Evolutionary conservation across 768 basidiomycete genomes (phyloP).

Genomic region (Russula earlei): DNA sequence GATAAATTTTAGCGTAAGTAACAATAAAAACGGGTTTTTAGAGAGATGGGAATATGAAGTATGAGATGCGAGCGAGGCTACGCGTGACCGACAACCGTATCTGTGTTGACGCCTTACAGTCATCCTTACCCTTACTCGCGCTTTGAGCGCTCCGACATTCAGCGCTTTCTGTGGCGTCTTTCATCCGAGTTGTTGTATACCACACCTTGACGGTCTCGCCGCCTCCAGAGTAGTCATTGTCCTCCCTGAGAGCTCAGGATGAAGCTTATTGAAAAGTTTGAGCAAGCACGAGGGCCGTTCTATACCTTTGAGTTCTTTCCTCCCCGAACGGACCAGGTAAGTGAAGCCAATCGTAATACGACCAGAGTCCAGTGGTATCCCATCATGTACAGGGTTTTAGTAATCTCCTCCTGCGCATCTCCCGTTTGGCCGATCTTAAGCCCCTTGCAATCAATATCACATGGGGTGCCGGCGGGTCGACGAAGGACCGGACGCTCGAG

Average conservation of each 20-base stretch:
- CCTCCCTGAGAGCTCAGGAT: conserved; percentile 28
- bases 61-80: neutral
- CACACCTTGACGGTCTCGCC: no score
- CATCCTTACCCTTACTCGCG: neutral
- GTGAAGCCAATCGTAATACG: conserved; percentile 9
- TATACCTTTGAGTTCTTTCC: conserved; percentile 98
- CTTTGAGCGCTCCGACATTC: neutral
- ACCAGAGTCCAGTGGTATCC: conserved; percentile 6
- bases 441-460: conserved; percentile 88
- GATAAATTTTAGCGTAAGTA: neutral
- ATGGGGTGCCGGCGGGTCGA: conserved; percentile 96
- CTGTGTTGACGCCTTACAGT: neutral
- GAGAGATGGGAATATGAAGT: no score
- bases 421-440: conserved; percentile 62
- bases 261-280: conserved; percentile 70
- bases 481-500: conserved; percentile 79
- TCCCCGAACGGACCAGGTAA: conserved; percentile 82
- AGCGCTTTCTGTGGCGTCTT: neutral
- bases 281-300: conserved; percentile 39
- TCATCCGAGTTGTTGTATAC: neutral
- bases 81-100: neutral
- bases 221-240: neutral
- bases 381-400: conserved; percentile 61
- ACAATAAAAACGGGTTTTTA: neutral
- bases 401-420: conserved; percentile 83